A percentile compares a stretch with the other conserved stretches of the same genome.
Conservation (phyloP, 768 basidiomycete species). For the Postia placenta region DNA sequence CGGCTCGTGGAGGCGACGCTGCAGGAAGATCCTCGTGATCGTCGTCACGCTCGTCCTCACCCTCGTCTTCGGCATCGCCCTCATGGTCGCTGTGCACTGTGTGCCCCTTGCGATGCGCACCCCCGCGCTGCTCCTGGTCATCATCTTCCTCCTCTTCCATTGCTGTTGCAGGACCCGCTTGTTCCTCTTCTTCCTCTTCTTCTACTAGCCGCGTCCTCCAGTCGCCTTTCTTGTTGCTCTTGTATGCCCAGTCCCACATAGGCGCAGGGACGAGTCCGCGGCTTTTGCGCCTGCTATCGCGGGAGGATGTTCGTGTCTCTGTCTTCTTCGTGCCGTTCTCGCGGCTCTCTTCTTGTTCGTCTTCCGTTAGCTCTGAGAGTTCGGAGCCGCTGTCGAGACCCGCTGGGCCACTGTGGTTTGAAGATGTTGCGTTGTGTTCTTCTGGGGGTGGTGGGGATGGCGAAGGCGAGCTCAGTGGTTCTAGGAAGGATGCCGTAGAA, state of each 20-base stretch:
- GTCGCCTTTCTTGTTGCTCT: slow-evolving; percentile 28
- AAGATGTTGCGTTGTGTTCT: slow-evolving; percentile 16
- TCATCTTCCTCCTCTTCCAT: slow-evolving; percentile 62
- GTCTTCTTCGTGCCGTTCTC: slow-evolving; percentile 16
- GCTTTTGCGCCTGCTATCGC: slow-evolving; percentile 37
- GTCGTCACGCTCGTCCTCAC: slow-evolving; percentile 28
- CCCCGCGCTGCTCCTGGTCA: slow-evolving; percentile 30
- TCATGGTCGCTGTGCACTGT: slow-evolving; percentile 31
- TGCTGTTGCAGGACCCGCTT: slow-evolving; percentile 39
- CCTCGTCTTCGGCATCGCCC: slow-evolving; percentile 30
- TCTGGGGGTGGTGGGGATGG: slow-evolving; percentile 45
- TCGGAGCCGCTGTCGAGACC: slow-evolving; percentile 65
- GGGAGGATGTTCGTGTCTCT: slow-evolving; percentile 19
- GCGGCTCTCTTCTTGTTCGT: slow-evolving; percentile 54
- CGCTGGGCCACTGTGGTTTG: slow-evolving; percentile 28
- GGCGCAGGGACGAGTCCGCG: slow-evolving; percentile 62
- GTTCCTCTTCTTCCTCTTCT: slow-evolving; percentile 45
- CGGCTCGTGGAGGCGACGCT: slow-evolving; percentile 17
- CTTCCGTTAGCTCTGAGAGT: slow-evolving; percentile 79
- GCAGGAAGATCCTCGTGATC: slow-evolving; percentile 31
- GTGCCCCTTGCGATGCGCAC: slow-evolving; percentile 10
- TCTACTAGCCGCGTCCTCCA: slow-evolving; percentile 29
- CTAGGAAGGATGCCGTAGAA: slow-evolving; percentile 54
- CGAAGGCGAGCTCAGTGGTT: slow-evolving; percentile 61
- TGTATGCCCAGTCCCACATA: slow-evolving; percentile 85